Base-by-base conservation (phyloP, 2,329 filamentous ascomycete species). In the Trichoderma arundinaceum region DNA sequence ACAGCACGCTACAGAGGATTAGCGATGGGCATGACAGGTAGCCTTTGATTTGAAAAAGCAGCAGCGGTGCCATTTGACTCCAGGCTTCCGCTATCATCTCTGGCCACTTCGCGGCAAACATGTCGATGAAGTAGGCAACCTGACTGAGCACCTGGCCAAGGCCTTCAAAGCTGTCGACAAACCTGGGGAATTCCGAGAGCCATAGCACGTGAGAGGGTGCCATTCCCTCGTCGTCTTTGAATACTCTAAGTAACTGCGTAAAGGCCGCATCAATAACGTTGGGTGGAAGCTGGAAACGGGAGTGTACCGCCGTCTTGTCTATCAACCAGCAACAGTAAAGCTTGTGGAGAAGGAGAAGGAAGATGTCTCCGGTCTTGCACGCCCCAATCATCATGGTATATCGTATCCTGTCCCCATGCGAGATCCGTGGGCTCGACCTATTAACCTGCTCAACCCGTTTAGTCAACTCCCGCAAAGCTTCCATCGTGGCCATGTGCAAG, bases 281-380 rank as follows among this genome's bases (percentile, higher is more conserved):
- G 13, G 64, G 57, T 3, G 35, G 44, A 12, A 69, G 6, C 35
- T 56, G 38, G 13, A 77, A 69, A 6, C 69, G n/a, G 5, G 35
- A 69, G 52, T 79, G 72, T 1, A 76, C 74, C 12, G 82, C 71
- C 3, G 80, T 67, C 12, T 58, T 70, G 17, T 79, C 73, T 3
- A 77, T 65, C 3, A 81, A 82, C 82, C 84, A 86, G 19, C 84
- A 72, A 72, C 88, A 90, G 73, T 86, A 88, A 1, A 90, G 66
- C 72, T 91, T 89, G 72, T 91, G 89, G 12, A 91, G 73, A 6
- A 83, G 79, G 57, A 92, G 70, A 72, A 89, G 93, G 72, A 90
- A 86, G 53, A 79, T 68, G 73, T 94, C 91, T 4, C 81, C 74
- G 0, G 73, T 70, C 1, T 68, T 49, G 68, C 87, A 89, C 1